Conservation (phyloP, 768 basidiomycete genomes). For the Pulveroboletus sp. region DNA sequence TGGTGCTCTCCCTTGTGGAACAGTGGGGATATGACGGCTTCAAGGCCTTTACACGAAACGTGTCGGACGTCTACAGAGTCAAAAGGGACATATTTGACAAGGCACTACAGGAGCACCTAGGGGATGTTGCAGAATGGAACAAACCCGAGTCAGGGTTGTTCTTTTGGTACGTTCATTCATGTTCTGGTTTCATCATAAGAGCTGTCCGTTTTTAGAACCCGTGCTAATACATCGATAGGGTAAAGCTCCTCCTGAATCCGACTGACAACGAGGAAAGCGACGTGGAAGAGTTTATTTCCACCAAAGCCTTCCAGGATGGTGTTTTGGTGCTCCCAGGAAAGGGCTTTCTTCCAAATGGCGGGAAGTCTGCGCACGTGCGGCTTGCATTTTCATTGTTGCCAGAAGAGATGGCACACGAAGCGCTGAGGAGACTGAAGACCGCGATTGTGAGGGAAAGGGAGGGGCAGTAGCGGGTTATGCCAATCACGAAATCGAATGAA, state of each 20-base stretch:
- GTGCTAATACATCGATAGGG: constrained; percentile 35
- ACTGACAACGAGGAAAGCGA: constrained; percentile 44
- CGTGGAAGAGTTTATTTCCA: too few relatives aligned
- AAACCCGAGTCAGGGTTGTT: constrained; percentile 77
- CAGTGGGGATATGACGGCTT: constrained; percentile 79
- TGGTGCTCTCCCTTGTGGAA: constrained; percentile 50
- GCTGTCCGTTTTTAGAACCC: too few relatives aligned
- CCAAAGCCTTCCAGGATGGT: too few relatives aligned
- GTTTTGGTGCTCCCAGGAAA: constrained; percentile 80
- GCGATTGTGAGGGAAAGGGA: constrained; percentile 26
- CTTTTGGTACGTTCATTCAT: constrained; percentile 53
- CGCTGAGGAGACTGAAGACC: constrained; percentile 50
- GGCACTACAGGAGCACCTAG: too few relatives aligned
- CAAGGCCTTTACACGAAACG: constrained; percentile 54
- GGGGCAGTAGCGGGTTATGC: neutral
- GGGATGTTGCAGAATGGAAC: constrained; percentile 66
- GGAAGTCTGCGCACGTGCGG: constrained; percentile 65
- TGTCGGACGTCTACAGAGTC: constrained; percentile 62
- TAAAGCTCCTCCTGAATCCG: constrained; percentile 50
- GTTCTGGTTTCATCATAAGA: too few relatives aligned
- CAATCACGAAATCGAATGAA: neutral
- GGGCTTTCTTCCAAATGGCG: constrained; percentile 65
- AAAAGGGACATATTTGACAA: too few relatives aligned
- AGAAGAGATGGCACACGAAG: too few relatives aligned
- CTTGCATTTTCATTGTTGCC: constrained; percentile 76